These are phyloP conservation scores for Xanthoconium purpureum DNA, from an alignment of 768 basidiomycete genomes.

Conservation along the genomic window DNA sequence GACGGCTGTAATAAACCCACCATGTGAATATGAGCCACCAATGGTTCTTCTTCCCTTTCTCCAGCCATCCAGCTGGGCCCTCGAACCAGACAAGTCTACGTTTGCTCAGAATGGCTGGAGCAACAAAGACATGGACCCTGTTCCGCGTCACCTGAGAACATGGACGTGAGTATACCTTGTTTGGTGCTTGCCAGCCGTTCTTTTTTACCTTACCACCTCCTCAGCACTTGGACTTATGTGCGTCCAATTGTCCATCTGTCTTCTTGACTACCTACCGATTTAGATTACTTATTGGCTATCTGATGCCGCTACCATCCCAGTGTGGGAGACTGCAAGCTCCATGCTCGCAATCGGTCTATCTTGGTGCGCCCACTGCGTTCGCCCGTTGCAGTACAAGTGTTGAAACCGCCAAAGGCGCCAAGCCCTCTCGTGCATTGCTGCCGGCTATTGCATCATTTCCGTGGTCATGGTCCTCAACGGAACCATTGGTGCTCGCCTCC, in stretches of 20 bases:
- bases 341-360: slow-evolving; percentile 77
- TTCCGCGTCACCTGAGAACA: slow-evolving; percentile 56
- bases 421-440: slow-evolving; percentile 64
- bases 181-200: no score
- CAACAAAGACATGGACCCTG: slow-evolving; percentile 79
- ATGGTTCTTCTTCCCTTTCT: slow-evolving; percentile 22
- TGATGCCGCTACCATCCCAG: slow-evolving; percentile 22
- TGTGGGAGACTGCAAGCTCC: slow-evolving; percentile 53
- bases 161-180: slow-evolving; percentile 44
- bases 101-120: slow-evolving; percentile 57
- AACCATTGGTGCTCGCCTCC: slow-evolving; percentile 74
- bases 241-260: slow-evolving; percentile 42
- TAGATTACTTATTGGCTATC: slow-evolving; percentile 29
- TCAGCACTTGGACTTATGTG: slow-evolving; percentile 58
- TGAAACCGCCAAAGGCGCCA: slow-evolving; percentile 48
- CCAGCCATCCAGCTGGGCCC: slow-evolving; percentile 41
- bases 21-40: neutral
- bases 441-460: slow-evolving; percentile 72
- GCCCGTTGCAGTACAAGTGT: neutral
- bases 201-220: neutral
- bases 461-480: slow-evolving; percentile 77
- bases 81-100: slow-evolving; percentile 49
- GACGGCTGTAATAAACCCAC: neutral
- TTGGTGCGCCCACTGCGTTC: slow-evolving; percentile 42
- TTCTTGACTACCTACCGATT: neutral